A percentile compares a stretch with the other conserved stretches of the same genome.
Conservation (phyloP, 495 filamentous ascomycete genomes). For the Pyrenopolyporus hunteri region DNA sequence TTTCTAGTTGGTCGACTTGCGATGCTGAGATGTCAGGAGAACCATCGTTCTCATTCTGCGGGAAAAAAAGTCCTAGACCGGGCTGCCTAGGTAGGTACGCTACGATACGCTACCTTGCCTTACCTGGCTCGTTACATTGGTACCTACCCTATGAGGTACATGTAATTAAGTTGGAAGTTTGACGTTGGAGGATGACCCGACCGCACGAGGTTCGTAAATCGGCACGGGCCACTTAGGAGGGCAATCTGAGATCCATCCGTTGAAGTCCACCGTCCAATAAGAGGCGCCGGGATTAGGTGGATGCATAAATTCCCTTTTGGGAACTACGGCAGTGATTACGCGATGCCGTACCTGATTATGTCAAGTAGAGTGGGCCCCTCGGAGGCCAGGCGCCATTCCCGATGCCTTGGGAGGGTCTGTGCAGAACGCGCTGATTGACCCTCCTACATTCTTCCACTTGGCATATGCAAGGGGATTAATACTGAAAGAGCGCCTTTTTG, state of each 20-base stretch:
- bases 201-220: slow-evolving; percentile 29
- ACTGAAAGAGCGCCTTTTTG: neutral
- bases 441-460: slow-evolving; percentile 27
- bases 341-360: slow-evolving; percentile 38
- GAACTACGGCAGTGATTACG: slow-evolving; percentile 30
- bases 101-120: slow-evolving; percentile 6
- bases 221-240: slow-evolving; percentile 32
- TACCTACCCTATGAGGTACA: slow-evolving; percentile 19
- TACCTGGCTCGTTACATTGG: slow-evolving; percentile 9
- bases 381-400: slow-evolving; percentile 34
- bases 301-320: slow-evolving; percentile 28
- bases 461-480: slow-evolving; percentile 33
- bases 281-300: slow-evolving; percentile 19
- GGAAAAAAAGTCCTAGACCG: slow-evolving; percentile 14
- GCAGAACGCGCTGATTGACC: slow-evolving; percentile 15
- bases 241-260: slow-evolving; percentile 22
- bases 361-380: slow-evolving; percentile 25
- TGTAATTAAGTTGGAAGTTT: slow-evolving; percentile 22
- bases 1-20: neutral
- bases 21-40: slow-evolving; percentile 11
- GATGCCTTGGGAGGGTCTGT: slow-evolving; percentile 19
- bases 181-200: slow-evolving; percentile 32
- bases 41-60: neutral
- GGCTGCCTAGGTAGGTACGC: neutral
- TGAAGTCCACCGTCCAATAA: slow-evolving; percentile 18